Evolutionary conservation across 23 red algal genomes (phyloP).

Genomic region (Gracilaria gracilis): DNA sequence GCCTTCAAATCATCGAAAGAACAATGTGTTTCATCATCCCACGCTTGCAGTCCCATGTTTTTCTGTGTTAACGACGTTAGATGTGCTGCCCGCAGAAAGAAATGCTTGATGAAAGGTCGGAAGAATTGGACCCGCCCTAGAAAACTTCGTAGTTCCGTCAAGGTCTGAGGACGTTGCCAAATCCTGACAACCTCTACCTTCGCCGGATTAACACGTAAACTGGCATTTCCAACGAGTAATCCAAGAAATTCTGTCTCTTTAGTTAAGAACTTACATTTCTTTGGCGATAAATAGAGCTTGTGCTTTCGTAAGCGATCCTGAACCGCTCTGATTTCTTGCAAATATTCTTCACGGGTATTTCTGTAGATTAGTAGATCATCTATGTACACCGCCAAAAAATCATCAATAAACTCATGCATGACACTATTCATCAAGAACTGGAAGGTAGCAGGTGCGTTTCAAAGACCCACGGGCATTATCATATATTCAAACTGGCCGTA

Average conservation of each 20-base stretch:
- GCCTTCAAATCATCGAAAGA: background rate
- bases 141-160: conserved; percentile 12
- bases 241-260: conserved; percentile 33
- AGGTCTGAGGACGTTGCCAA: background rate
- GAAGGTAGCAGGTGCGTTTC: conserved; percentile 22
- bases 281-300: conserved; percentile 9
- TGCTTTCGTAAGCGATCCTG: background rate
- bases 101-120: conserved; percentile 4
- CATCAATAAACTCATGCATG: conserved; percentile 13
- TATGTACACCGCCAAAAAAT: conserved; percentile 31
- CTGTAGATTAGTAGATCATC: conserved; percentile 42
- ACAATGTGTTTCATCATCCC: too few relatives aligned
- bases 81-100: background rate
- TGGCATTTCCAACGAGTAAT: conserved; percentile 4
- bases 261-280: conserved; percentile 39
- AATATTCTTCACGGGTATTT: background rate
- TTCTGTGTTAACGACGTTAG: conserved; percentile 1
- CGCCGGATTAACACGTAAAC: background rate
- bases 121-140: conserved; percentile 21
- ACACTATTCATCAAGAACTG: conserved; percentile 33
- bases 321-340: background rate
- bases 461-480: conserved; percentile 38
- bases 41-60: too few relatives aligned
- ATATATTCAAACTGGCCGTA: conserved; percentile 57
- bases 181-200: conserved; percentile 36